A percentile compares a stretch with the other conserved stretches of the same genome.
Evolutionary conservation across 2,329 filamentous ascomycete genomes (phyloP).

Genomic region (Fusarium longipes): DNA sequence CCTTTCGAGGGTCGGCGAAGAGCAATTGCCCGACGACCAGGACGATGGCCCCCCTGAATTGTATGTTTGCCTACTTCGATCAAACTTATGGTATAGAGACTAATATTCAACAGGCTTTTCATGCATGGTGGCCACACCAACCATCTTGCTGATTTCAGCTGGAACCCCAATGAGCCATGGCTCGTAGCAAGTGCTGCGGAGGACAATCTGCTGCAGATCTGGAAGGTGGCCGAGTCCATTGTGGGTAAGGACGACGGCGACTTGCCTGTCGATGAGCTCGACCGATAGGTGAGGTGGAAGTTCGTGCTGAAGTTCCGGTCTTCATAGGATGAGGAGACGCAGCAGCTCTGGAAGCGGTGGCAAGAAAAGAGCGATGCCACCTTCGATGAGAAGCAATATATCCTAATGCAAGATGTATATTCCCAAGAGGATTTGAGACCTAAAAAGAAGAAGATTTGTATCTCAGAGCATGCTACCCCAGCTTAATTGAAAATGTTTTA

Average conservation of each 20-base stretch:
- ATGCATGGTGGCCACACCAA: constrained; percentile 99
- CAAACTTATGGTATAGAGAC: constrained; percentile 35
- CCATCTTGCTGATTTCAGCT: constrained; percentile 95
- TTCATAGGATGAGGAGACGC: constrained; percentile 49
- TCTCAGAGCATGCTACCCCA: neutral
- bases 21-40: constrained; percentile 93
- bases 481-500: constrained; percentile 4
- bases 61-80: constrained; percentile 62
- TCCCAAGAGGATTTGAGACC: neutral
- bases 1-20: constrained; percentile 88
- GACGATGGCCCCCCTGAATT: constrained; percentile 96
- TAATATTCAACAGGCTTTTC: constrained; percentile 72
- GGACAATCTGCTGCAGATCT: constrained; percentile 96
- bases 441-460: constrained; percentile 4
- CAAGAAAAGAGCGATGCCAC: constrained; percentile 21
- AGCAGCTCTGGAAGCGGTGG: constrained; percentile 41
- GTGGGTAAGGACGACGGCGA: constrained; percentile 81
- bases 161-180: constrained; percentile 98
- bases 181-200: constrained; percentile 94
- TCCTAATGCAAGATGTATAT: constrained; percentile 29
- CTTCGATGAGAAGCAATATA: constrained; percentile 31
- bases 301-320: constrained; percentile 48
- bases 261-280: constrained; percentile 80
- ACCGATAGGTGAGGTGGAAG: constrained; percentile 63
- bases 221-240: constrained; percentile 86